phyloP scores from a whole-genome alignment of 371 early-diverging fungal genomes.

The Haplosporangium sp. region DNA sequence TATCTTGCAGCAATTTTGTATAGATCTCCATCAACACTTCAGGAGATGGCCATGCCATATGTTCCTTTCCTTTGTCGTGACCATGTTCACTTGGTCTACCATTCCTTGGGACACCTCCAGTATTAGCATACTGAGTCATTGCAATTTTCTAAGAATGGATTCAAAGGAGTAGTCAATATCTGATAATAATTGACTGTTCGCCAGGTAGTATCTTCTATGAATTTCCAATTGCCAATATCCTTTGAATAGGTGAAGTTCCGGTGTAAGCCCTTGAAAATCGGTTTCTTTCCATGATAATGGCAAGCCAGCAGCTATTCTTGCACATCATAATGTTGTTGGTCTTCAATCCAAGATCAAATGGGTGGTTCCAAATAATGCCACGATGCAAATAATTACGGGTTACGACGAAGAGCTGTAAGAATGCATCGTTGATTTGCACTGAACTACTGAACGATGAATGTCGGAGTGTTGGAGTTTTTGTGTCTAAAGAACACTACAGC shows the following conservation, averaged over 20 bases:
- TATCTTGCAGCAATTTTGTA: constrained; percentile 27
- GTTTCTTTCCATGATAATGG: neutral
- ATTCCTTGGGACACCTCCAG: neutral
- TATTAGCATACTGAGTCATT: constrained; percentile 19
- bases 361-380: no score
- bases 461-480: neutral
- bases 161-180: neutral
- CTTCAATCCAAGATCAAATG: no score
- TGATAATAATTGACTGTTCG: neutral
- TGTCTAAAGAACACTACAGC: neutral
- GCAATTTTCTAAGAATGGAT: constrained; percentile 28
- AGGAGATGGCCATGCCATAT: constrained; percentile 26
- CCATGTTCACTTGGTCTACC: neutral
- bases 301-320: no score
- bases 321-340: no score
- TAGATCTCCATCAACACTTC: constrained; percentile 45
- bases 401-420: no score
- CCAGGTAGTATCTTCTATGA: neutral
- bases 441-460: neutral
- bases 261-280: neutral
- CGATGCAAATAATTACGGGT: no score
- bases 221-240: neutral
- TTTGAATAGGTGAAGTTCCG: neutral
- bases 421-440: neutral
- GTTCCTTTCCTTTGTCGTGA: constrained; percentile 12